Base-by-base conservation (phyloP, 768 basidiomycete genomes). In the Auriscalpium orientale region DNA sequence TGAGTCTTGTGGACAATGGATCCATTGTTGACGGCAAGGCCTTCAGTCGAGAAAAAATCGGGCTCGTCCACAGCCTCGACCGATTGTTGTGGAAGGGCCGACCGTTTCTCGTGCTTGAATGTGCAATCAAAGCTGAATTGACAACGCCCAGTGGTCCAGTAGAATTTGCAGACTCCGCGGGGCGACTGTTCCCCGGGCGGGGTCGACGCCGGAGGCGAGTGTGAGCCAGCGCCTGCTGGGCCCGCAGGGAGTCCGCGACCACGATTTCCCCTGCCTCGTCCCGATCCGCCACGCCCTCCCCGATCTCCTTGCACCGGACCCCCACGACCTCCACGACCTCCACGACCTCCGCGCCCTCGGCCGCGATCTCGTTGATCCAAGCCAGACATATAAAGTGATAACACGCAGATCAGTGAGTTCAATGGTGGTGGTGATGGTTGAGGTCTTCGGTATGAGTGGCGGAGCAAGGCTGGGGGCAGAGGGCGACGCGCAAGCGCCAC, bases 91-190 rank as follows among this genome's bases (percentile, higher is more conserved):
- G 21, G 55, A 38, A 21, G 43, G 34, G 37, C 54, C 36, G 18
- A 43, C 16, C 60, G 50, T 20, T 53, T 63, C 20, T 60, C 45
- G 46, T 72, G 70, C 53, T 55, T 58, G 55, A 57, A 70, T 1
- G 51, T 57, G 50, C 70, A 72, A 15, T 66, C 66, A 43, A 68
- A 68, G 5, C 52, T 46, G 2, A 57, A 61, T 35, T 56, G 44
- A 40, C 70, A 72, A 8, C 53, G 49, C 43, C 70, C 70, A 37
- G 59, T 58, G 1, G 62, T 56, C 67, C 67, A 72, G 57, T 51
- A 72, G 40, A 65, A 66, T 7, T 53, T 36, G 56, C 70, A 71
- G 3, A 64, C 47, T n/a, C 65, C 65, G 18, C 56, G 56, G 1
- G 69, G 68, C 15, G 56, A 49, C 43, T 44, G 45, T 16, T 56